Evolutionary conservation across 2,329 filamentous ascomycete species (phyloP), one percentile per base, ranked within the genome.

Genomic region (Xylaria digitata): DNA sequence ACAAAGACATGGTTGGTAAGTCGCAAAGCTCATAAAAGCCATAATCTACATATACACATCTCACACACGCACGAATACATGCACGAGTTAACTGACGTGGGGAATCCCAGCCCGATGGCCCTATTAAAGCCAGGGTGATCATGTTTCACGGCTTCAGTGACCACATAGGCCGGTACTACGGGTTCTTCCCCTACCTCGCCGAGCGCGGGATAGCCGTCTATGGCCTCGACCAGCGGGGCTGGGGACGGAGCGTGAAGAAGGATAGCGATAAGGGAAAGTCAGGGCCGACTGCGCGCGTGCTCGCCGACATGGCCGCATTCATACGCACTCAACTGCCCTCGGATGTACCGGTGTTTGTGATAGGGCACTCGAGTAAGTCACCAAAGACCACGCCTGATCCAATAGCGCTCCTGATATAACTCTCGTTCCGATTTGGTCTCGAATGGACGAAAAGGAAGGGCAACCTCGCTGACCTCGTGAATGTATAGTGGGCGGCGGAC

Each of bases 101-200:
- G 7, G 32, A 43, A 15, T 5, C 6, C 19, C 71, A 89, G 89
- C 87, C 88, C 34, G 78, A 84, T 34, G 84, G 82, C 15, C 79
- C 84, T 13, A 79, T 86, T 62, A 87, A 86, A 74, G 94, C 94
- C 42, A 91, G 92, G 72, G 79, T 97, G 56, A 84, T 96, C 74
- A 92, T 96, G 79, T 82, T 97, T 70, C 94, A 97, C 81, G 94
- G 94, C 74, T 97, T 94, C 84, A 93, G 89, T 78, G 94, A 97
- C 79, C 93, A 96, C 79, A 83, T 92, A 78, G 89, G 92, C 79
- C 87, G 89, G 65, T 96, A 97, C 81, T 86, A 89, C 76, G 84
- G 85, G 62, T 86, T 97, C 75, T 95, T 96, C 80, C 85, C 89
- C 6, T 82, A 81, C 15, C 86, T 97, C 54, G 90, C 91, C 23